A percentile compares a stretch with the other conserved stretches of the same genome.
phyloP scores from a whole-genome alignment of 148 eudicot genomes.

The Spergularia bocconei region DNA sequence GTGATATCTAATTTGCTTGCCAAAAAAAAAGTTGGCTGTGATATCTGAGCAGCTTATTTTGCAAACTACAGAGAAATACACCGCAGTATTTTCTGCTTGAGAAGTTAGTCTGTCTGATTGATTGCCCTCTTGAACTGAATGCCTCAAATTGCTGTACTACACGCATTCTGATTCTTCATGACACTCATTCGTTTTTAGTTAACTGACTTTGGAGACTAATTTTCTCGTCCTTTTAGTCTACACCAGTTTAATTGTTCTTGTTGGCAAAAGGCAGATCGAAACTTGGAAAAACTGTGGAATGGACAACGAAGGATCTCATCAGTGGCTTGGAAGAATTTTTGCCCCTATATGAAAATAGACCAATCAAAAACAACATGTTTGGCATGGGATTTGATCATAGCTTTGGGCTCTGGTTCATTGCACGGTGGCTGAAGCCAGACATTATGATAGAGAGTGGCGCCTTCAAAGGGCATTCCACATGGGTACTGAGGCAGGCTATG shows the following conservation, averaged over 20 bases:
- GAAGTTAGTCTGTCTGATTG: too few species aligned
- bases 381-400: conserved; percentile 99
- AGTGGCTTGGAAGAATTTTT: conserved; percentile 85
- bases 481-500: conserved; percentile 95
- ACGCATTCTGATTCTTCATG: neutral
- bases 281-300: conserved; percentile 90
- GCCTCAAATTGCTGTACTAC: too few species aligned
- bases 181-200: neutral
- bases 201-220: neutral
- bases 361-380: conserved; percentile 86
- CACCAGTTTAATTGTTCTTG: conserved; percentile 54
- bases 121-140: too few species aligned
- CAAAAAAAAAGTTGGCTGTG: too few species aligned
- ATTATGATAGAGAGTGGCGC: conserved; percentile 98
- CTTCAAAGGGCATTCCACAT: conserved; percentile 96
- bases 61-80: too few species aligned
- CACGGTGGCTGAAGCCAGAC: conserved; percentile 89
- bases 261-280: conserved; percentile 99
- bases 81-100: too few species aligned
- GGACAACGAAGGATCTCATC: conserved; percentile 89
- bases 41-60: too few species aligned
- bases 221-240: conserved; percentile 19
- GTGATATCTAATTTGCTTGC: too few species aligned
- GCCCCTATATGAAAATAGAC: conserved; percentile 86
- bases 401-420: conserved; percentile 95